Base-by-base conservation (phyloP, 768 basidiomycete species). In the Exsudoporus frostii region DNA sequence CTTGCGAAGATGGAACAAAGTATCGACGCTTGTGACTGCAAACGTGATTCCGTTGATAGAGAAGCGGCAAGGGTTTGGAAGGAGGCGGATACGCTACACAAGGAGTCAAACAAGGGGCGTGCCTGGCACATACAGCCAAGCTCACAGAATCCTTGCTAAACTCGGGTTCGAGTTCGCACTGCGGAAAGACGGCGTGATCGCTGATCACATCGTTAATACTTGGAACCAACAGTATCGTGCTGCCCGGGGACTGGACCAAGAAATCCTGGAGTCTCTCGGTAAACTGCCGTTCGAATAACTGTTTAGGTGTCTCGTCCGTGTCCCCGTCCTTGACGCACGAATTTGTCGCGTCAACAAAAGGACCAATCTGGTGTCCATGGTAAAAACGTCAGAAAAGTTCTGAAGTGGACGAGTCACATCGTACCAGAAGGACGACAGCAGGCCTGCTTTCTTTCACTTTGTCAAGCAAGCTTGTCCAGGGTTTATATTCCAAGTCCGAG, bases 11-110 rank as follows among this genome's bases (percentile, higher is more conserved):
- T 97, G 93, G 73, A 94, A 96, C 20, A 98, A 72, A 0, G 86
- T 81, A 67, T 99, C 97, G 24, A 92, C 83, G 56, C 90, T 91
- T n/a, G 81, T 87, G 14, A 82, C 78, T 3, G 81, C 90, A 60
- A 99, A 89, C 4, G 80, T 74, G 42, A 97, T 72, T 39, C 84
- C 90, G 66, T 98, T 94, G 56, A 99, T 71, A n/a, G 80, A 79
- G 70, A 98, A 94, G 6, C 79, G 77, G 14, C 84, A 81, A 0
- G 97, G 97, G 60, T 98, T 99, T 4, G 96, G 90, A 9, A 98
- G 76, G 20, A 90, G 69, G 46, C 77, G 81, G 47, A 97, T 83
- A 53, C 85, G 79, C 95, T 98, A 7, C 36, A 29, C 8, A 11
- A 39, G 37, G 27, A 4, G n/a, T 49, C 27, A 45, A 52, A 32